These are phyloP conservation scores for Myotisia sp. DNA, from an alignment of 2,329 filamentous ascomycete genomes.

Conservation along the genomic window DNA sequence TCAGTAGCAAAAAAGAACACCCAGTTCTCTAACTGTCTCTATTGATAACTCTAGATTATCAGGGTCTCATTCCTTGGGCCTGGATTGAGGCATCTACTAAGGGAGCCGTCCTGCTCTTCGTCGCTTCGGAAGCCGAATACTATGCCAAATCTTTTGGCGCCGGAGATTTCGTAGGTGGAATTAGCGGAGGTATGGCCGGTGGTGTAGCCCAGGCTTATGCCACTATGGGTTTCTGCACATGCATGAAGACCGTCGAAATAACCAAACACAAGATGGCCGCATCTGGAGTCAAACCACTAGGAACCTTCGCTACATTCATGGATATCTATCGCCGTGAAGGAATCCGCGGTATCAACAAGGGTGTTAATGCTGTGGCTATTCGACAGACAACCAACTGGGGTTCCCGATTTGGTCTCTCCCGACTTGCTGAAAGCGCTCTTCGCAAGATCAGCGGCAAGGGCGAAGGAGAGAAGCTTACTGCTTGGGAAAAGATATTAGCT, in stretches of 20 bases:
- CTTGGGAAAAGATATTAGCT: conserved; percentile 77
- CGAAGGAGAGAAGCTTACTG: conserved; percentile 60
- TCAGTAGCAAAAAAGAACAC: conserved; percentile 1
- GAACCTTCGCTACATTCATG: conserved; percentile 91
- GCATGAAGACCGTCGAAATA: conserved; percentile 99
- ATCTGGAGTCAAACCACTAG: conserved; percentile 65
- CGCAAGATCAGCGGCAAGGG: conserved; percentile 65
- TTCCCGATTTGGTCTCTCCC: conserved; percentile 81
- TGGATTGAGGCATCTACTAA: conserved; percentile 99
- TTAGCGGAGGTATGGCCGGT: conserved; percentile 78
- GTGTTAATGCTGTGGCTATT: conserved; percentile 96
- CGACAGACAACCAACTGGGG: conserved; percentile 99
- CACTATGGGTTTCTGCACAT: conserved; percentile 99
- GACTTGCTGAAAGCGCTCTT: conserved; percentile 82
- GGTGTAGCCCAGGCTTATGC: conserved; percentile 97
- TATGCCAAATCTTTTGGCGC: conserved; percentile 74
- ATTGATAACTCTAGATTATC: conserved; percentile 57
- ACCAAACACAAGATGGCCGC: conserved; percentile 93
- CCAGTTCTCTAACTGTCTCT: conserved; percentile 11
- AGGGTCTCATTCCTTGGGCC: conserved; percentile 98
- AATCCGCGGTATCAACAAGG: conserved; percentile 91
- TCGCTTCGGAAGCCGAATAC: conserved; percentile 96
- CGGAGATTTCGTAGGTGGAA: conserved; percentile 74
- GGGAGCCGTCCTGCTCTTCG: conserved; percentile 95
- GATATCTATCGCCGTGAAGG: conserved; percentile 92